These are phyloP conservation scores for Ogataea methanolica DNA, from an alignment of 805 yeast species.

Conservation along the genomic window DNA sequence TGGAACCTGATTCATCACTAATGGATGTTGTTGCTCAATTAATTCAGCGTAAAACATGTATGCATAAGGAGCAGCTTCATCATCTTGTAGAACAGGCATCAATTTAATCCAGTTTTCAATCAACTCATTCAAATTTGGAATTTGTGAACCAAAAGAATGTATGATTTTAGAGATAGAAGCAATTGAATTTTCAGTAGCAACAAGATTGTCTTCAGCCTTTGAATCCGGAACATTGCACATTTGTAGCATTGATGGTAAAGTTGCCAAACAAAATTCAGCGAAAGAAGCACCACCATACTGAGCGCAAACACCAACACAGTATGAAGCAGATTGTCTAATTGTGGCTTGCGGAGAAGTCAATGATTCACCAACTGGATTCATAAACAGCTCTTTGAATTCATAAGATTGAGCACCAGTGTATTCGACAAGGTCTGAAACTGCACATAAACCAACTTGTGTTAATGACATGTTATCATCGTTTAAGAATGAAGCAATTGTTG, in stretches of 20 bases:
- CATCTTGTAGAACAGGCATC: constrained; percentile 79
- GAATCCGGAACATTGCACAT: constrained; percentile 76
- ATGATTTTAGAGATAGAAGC: constrained; percentile 82
- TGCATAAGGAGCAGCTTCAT: constrained; percentile 82
- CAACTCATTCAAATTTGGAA: constrained; percentile 60
- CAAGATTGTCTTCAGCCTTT: constrained; percentile 75
- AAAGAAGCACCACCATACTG: constrained; percentile 68
- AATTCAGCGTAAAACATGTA: constrained; percentile 72
- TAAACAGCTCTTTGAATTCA: constrained; percentile 59
- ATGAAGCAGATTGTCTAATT: constrained; percentile 83
- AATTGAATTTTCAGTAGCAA: constrained; percentile 83
- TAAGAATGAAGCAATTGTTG: constrained; percentile 57
- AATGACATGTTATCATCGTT: constrained; percentile 64
- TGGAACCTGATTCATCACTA: constrained; percentile 48
- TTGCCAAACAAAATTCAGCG: constrained; percentile 57
- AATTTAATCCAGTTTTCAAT: constrained; percentile 74
- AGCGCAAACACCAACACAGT: constrained; percentile 81
- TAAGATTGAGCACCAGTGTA: constrained; percentile 67
- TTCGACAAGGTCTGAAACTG: constrained; percentile 77
- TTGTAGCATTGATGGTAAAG: constrained; percentile 72
- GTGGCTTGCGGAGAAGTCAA: constrained; percentile 62
- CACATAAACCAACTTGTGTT: constrained; percentile 73
- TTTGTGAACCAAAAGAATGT: constrained; percentile 50
- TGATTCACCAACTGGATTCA: constrained; percentile 60
- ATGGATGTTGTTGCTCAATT: constrained; percentile 61